Evolutionary conservation across 495 filamentous ascomycete genomes (phyloP).

Genomic region (Bombardia bombarda): DNA sequence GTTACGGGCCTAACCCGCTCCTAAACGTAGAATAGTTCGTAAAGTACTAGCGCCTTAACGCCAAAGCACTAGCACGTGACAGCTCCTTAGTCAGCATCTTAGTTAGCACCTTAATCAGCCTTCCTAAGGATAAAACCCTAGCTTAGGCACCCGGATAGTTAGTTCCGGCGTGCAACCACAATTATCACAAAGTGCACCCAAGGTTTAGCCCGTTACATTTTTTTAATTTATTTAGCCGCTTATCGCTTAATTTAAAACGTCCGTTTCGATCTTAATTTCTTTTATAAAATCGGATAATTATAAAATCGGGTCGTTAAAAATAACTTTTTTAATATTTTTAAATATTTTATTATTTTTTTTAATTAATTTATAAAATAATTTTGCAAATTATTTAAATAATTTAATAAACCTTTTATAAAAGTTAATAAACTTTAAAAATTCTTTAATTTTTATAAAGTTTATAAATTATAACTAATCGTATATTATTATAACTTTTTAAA

Average conservation of each 20-base stretch:
- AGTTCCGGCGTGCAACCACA: too few species aligned
- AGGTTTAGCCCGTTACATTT: too few species aligned
- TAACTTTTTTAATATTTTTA: background rate
- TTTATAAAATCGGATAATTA: background rate
- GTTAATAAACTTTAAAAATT: background rate
- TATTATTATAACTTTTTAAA: background rate
- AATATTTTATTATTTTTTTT: background rate
- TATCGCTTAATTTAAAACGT: background rate
- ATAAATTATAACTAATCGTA: background rate
- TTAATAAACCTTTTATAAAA: background rate
- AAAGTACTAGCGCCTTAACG: too few species aligned
- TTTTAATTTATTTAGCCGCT: background rate
- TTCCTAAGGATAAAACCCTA: too few species aligned
- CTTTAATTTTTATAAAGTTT: background rate
- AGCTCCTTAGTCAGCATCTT: too few species aligned
- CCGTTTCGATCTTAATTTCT: background rate
- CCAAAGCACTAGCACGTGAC: too few species aligned
- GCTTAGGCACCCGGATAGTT: too few species aligned
- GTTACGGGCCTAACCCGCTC: too few species aligned
- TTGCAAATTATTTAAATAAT: background rate
- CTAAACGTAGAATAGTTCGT: too few species aligned
- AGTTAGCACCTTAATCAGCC: too few species aligned
- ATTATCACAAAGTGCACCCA: too few species aligned
- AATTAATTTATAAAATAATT: background rate
- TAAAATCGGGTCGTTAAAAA: background rate